These are phyloP conservation scores for Phytopythium oedochilum DNA, from an alignment of 352 stramenopile genomes.

Conservation along the genomic window DNA sequence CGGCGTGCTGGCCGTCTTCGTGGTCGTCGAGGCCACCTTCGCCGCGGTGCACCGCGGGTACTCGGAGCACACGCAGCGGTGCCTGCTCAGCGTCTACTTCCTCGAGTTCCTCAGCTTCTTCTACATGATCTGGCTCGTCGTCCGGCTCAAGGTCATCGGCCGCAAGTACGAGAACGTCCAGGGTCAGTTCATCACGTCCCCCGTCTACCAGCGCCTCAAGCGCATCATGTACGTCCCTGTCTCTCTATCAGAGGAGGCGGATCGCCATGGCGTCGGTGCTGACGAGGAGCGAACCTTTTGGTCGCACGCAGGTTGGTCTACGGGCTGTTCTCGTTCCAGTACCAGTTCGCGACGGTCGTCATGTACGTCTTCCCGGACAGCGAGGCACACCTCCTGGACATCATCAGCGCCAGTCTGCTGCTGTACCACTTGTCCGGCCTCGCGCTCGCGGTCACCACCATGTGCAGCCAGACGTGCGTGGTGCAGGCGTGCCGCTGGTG, in stretches of 20 bases:
- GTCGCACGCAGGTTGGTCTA: slow-evolving; percentile 69
- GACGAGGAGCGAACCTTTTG: too few species aligned
- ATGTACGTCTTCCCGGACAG: slow-evolving; percentile 30
- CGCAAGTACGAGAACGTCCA: slow-evolving; percentile 64
- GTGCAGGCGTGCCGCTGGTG: slow-evolving; percentile 29
- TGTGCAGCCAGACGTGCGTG: slow-evolving; percentile 43
- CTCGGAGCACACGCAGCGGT: slow-evolving; percentile 40
- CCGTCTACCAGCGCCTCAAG: slow-evolving; percentile 67
- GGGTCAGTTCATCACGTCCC: slow-evolving; percentile 55
- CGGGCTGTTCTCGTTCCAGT: slow-evolving; percentile 53
- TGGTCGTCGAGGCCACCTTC: slow-evolving; percentile 20
- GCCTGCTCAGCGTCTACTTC: slow-evolving; percentile 34
- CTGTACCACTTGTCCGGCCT: slow-evolving; percentile 37
- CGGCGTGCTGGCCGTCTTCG: slow-evolving; percentile 22
- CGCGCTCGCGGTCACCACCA: slow-evolving; percentile 40
- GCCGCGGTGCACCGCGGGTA: slow-evolving; percentile 33
- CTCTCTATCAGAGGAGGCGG: too few species aligned
- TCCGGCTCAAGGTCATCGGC: slow-evolving; percentile 38
- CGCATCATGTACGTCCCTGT: slow-evolving; percentile 39
- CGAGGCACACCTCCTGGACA: slow-evolving; percentile 26
- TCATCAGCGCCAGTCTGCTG: slow-evolving; percentile 34
- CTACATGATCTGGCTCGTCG: slow-evolving; percentile 45
- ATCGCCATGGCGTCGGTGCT: too few species aligned
- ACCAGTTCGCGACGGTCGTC: slow-evolving; percentile 42
- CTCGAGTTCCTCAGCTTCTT: slow-evolving; percentile 42